A percentile compares a stretch with the other conserved stretches of the same genome.
Evolutionary conservation across 2,329 filamentous ascomycete species (phyloP).

Genomic region (Beauveria medogensis): DNA sequence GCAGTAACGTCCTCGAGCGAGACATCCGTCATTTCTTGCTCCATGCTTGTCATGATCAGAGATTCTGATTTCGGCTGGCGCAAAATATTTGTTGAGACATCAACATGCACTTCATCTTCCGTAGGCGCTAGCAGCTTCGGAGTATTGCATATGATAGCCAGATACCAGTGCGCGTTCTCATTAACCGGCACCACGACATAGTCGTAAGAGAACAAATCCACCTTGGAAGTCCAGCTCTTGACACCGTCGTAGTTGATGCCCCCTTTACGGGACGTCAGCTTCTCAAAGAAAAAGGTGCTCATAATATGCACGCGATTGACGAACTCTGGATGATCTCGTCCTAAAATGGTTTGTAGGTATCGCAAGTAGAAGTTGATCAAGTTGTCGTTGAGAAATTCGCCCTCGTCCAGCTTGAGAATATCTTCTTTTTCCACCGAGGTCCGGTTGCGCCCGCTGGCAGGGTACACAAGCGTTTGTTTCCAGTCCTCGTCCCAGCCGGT

Average conservation of each 20-base stretch:
- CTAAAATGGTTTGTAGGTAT: conserved; percentile 56
- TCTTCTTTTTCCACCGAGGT: conserved; percentile 64
- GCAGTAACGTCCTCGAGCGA: conserved; percentile 17
- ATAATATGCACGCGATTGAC: conserved; percentile 72
- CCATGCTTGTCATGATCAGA: conserved; percentile 14
- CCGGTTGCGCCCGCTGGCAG: conserved; percentile 47
- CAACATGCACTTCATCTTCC: conserved; percentile 13
- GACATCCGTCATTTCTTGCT: conserved; percentile 17
- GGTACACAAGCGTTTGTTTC: conserved; percentile 55
- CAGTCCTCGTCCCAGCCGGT: conserved; percentile 44
- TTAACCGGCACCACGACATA: conserved; percentile 92
- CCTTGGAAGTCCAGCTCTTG: conserved; percentile 75
- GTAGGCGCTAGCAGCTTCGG: conserved; percentile 36
- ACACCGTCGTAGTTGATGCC: conserved; percentile 79
- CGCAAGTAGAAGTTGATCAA: conserved; percentile 82
- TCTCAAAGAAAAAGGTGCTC: conserved; percentile 86
- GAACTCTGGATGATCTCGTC: conserved; percentile 44
- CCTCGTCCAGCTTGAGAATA: conserved; percentile 70
- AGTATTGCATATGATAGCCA: conserved; percentile 91
- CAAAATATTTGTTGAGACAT: conserved; percentile 1
- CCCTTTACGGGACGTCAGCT: conserved; percentile 50
- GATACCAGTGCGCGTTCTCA: conserved; percentile 81
- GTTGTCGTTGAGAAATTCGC: conserved; percentile 86
- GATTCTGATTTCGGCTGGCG: conserved; percentile 4
- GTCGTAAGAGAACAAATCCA: conserved; percentile 78